Conservation (phyloP, 1,139 yeast genomes). For the Tardiomyces depauwii region DNA sequence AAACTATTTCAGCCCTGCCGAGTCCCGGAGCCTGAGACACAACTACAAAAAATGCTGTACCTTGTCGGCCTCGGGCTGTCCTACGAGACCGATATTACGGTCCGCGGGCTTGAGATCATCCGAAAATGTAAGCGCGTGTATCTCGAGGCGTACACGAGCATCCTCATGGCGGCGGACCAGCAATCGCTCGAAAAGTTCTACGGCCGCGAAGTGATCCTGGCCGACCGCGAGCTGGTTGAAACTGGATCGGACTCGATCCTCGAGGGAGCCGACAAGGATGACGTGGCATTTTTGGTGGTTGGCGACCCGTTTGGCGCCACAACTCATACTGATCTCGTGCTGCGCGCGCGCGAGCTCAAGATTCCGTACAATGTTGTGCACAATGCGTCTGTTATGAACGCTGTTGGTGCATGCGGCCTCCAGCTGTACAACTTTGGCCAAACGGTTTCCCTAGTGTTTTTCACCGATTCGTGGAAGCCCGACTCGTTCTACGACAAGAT, state of each 20-base stretch:
- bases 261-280: constrained; percentile 64
- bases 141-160: constrained; percentile 90
- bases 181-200: constrained; percentile 56
- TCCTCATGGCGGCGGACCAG: constrained; percentile 83
- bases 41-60: constrained; percentile 50
- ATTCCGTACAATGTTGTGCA: constrained; percentile 77
- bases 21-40: neutral
- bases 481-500: constrained; percentile 88
- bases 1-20: neutral
- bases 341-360: constrained; percentile 76
- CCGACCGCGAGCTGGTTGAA: constrained; percentile 93
- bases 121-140: constrained; percentile 78
- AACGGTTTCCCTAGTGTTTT: constrained; percentile 89
- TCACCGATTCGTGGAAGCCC: constrained; percentile 93
- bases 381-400: constrained; percentile 96
- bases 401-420: constrained; percentile 95
- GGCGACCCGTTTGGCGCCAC: constrained; percentile 99
- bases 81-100: constrained; percentile 82
- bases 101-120: constrained; percentile 81
- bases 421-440: constrained; percentile 95
- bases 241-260: constrained; percentile 75
- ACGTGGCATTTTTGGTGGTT: constrained; percentile 87
- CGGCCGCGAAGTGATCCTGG: constrained; percentile 75
- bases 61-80: constrained; percentile 88
- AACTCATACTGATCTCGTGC: constrained; percentile 87